A percentile compares a stretch with the other conserved stretches of the same genome.
Conservation (phyloP, 306 rosid species). For the Sindora glabra region DNA sequence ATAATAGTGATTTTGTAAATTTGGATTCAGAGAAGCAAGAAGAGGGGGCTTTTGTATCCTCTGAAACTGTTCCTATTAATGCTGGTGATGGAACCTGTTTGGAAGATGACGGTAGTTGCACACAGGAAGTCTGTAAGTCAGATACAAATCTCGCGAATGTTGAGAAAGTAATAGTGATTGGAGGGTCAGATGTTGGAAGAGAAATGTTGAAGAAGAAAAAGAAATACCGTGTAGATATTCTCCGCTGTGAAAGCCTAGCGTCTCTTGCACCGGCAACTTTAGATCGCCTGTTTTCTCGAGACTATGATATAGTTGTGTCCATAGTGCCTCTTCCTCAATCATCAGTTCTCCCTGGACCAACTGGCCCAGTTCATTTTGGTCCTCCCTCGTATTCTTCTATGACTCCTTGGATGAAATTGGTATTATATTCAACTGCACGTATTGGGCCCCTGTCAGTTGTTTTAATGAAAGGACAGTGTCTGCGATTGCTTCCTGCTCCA, state of each 20-base stretch:
- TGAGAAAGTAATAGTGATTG: constrained; percentile 37
- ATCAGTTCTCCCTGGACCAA: constrained; percentile 77
- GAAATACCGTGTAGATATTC: constrained; percentile 79
- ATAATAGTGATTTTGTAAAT: constrained; percentile 25
- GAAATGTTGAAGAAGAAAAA: constrained; percentile 48
- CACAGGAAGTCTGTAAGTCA: constrained; percentile 27
- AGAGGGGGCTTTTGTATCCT: constrained; percentile 32
- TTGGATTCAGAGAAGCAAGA: constrained; percentile 19
- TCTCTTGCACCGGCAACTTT: constrained; percentile 83
- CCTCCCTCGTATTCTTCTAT: constrained; percentile 88
- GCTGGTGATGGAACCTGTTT: constrained; percentile 25
- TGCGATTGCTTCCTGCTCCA: constrained; percentile 94
- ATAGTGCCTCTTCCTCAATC: constrained; percentile 88
- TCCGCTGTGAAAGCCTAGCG: constrained; percentile 96
- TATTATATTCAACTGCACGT: constrained; percentile 65
- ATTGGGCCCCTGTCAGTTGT: constrained; percentile 86
- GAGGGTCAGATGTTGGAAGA: constrained; percentile 46
- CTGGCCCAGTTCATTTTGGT: constrained; percentile 88
- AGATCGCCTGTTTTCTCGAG: constrained; percentile 79
- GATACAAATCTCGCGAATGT: constrained; percentile 20
- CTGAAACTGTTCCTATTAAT: constrained; percentile 32
- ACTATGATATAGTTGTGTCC: constrained; percentile 85
- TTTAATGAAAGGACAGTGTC: constrained; percentile 90
- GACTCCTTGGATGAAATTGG: constrained; percentile 99
- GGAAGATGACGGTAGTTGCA: constrained; percentile 29